Base-by-base conservation (phyloP, 2,329 filamentous ascomycete species). In the Diaporthe velutina region DNA sequence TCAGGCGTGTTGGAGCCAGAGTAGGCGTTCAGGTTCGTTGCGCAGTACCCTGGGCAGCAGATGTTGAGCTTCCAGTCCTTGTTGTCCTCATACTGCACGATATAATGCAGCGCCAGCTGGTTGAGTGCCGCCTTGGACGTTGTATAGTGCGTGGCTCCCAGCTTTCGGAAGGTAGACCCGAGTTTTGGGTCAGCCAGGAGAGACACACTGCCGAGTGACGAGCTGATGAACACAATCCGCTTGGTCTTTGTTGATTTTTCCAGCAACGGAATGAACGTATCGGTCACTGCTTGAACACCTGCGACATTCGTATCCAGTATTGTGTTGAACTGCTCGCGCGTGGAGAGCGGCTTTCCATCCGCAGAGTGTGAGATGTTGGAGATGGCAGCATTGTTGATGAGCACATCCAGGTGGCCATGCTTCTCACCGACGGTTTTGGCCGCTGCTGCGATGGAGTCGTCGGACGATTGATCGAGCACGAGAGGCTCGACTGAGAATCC, bases 381-480 rank as follows among this genome's bases (percentile, higher is more conserved):
- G 60, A 80, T 78, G 50, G 76, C 80, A 28, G 80, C 82, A 57
- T 82, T 83, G 78, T 83, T 82, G 77, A 82, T 73, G 45, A 83
- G 79, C 9, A 82, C 82, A 70, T 82, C 81, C 13, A 82, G 78
- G 25, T 78, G 82, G 22, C 83, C 83, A 77, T 83, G 78, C 17
- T 77, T 78, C 12, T 71, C 64, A 4, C 75, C 71, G n/a, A 82
- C 81, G 1, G 76, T 72, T 6, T 78, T 73, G 10, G 81, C 83
- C 9, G 85, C 85, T 4, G 78, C 75, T 8, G 76, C 74, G 77
- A 88, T 85, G 50, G 85, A 84, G 6, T 81, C 80, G 73, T 88
- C 85, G 42, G 80, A 81, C 40, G 80, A 82, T 10, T 88, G 78
- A 77, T 88, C 86, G 22, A 88, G 83, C 38, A 82, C 79, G 7